A percentile compares a stretch with the other conserved stretches of the same genome.
Evolutionary conservation across 2,329 filamentous ascomycete genomes (phyloP).

Genomic region (Trichoderma sp.): DNA sequence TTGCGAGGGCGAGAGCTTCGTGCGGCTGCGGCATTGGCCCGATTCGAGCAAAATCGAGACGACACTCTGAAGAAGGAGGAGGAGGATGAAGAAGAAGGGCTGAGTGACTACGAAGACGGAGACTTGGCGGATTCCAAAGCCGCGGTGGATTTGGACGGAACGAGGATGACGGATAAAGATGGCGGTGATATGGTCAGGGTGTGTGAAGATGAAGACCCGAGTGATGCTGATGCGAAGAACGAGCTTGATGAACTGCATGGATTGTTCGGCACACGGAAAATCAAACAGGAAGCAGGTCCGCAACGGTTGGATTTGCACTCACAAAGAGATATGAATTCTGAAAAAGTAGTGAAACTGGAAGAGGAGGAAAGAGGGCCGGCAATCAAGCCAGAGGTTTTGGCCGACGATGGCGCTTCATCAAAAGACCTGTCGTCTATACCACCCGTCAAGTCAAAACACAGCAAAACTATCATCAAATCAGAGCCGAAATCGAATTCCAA

Average conservation of each 20-base stretch:
- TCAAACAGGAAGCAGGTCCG: slow-evolving; percentile 32
- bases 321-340: not conserved
- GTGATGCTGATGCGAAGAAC: slow-evolving; percentile 48
- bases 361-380: not conserved
- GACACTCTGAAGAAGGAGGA: slow-evolving; percentile 43
- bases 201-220: slow-evolving; percentile 68
- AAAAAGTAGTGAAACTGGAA: not conserved
- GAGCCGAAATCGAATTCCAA: not conserved
- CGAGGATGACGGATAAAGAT: slow-evolving; percentile 65
- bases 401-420: not conserved
- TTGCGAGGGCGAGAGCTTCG: slow-evolving; percentile 74
- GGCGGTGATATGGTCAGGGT: slow-evolving; percentile 73
- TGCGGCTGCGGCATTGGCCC: slow-evolving; percentile 74
- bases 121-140: slow-evolving; percentile 47
- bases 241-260: slow-evolving; percentile 69
- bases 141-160: slow-evolving; percentile 67
- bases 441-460: not conserved
- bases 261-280: slow-evolving; percentile 35
- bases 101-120: slow-evolving; percentile 53
- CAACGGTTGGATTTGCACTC: not conserved
- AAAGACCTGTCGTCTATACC: not conserved
- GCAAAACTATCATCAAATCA: not conserved
- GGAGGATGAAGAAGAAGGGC: slow-evolving; percentile 45
- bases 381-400: slow-evolving; percentile 10
- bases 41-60: slow-evolving; percentile 65